Evolutionary conservation across 2,329 filamentous ascomycete genomes (phyloP).

Genomic region (Balansia obtecta): DNA sequence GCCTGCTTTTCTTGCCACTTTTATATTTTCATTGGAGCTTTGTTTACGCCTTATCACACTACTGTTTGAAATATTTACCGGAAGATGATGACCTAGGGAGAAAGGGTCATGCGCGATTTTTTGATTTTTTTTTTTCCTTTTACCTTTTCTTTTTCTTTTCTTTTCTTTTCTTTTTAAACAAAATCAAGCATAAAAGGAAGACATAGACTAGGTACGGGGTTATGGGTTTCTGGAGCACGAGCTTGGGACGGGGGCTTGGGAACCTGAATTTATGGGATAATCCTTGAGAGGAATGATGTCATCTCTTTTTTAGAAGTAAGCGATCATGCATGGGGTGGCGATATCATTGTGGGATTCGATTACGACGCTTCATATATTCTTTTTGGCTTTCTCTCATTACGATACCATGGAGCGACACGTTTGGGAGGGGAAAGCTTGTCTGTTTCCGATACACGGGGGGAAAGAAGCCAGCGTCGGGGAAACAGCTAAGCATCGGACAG

Average conservation of each 20-base stretch:
- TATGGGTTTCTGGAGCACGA: neutral
- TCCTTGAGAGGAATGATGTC: neutral
- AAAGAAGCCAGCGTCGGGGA: neutral
- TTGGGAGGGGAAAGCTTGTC: neutral
- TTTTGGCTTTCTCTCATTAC: neutral
- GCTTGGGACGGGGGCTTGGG: neutral
- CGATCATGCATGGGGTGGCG: slow-evolving; percentile 6
- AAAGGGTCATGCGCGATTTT: too few relatives aligned
- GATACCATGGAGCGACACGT: slow-evolving; percentile 2
- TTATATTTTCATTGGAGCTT: neutral
- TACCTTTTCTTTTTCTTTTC: too few relatives aligned
- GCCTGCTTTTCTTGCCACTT: neutral
- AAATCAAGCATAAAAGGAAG: neutral
- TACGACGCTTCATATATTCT: neutral
- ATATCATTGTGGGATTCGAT: neutral
- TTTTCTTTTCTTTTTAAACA: too few relatives aligned
- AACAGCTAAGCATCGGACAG: neutral
- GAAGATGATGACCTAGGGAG: neutral
- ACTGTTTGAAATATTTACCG: too few relatives aligned
- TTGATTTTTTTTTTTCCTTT: too few relatives aligned
- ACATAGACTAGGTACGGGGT: neutral
- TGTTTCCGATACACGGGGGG: too few relatives aligned
- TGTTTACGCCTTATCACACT: neutral
- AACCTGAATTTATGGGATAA: neutral
- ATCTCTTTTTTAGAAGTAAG: slow-evolving; percentile 1